Base-by-base conservation (phyloP, 2,329 filamentous ascomycete genomes). In the Botryotinia convoluta region DNA sequence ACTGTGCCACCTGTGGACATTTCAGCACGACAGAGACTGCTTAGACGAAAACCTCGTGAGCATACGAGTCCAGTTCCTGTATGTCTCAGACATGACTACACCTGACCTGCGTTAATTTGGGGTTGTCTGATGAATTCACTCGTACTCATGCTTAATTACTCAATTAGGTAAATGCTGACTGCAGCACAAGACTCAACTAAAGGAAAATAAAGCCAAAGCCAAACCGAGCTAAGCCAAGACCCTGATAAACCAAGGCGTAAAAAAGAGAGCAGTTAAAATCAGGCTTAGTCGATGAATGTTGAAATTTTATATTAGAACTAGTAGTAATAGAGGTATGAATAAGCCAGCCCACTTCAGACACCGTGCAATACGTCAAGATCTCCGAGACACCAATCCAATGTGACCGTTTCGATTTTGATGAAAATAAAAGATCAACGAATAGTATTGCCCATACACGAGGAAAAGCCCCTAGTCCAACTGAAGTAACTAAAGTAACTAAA, bases 61-160 rank as follows among this genome's bases (percentile, higher is more conserved):
- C 37, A 57, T 59, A 57, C 65, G 35, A 69, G 65, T 69, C 65
- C 48, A 48, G 65, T 69, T 69, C 48, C 65, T 69, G 65, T 69
- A 57, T 69, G 65, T 69, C 65, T 69, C 65, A 57, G n/a, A 42
- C 48, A 37, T 69, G 37, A 59, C 48, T 37, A 42, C 35, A 68
- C 37, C 48, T 57, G 65, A 69, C 65, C 65, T 57, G 65, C 51
- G 63, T 44, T 37, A 20, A 69, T 57, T 42, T 37, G 35, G 48
- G 26, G 48, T 67, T 51, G 10, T 42, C 35, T 51, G 0, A 51
- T 32, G 62, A 37, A 35, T 67, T 29, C 16, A 48, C 29, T 65
- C 5, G 29, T 45, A 32, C 62, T 65, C 32, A 48, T 39, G 37
- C n/a, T 42, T 16, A 42, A 57, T 69, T 57, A 26, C 65, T 57